Conservation (phyloP, 2,329 filamentous ascomycete genomes). For the Huntiella savannae region DNA sequence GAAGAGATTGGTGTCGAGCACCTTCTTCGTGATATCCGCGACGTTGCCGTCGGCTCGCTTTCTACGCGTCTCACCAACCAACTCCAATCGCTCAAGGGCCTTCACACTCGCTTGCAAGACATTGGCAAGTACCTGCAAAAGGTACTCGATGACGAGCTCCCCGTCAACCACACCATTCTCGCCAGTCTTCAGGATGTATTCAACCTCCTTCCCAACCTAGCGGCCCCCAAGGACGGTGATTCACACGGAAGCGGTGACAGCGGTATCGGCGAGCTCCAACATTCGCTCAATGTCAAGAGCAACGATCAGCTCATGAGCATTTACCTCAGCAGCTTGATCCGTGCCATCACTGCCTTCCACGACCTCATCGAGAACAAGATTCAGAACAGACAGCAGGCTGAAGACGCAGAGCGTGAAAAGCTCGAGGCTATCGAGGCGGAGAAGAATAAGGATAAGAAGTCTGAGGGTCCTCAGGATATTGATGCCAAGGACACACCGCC, state of each 20-base stretch:
- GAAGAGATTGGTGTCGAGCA: constrained; percentile 99
- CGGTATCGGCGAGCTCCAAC: constrained; percentile 63
- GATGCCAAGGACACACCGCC: constrained; percentile 32
- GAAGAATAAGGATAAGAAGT: constrained; percentile 29
- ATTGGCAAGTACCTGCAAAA: constrained; percentile 93
- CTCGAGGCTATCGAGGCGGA: constrained; percentile 39
- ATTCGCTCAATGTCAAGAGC: constrained; percentile 96
- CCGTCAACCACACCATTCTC: constrained; percentile 91
- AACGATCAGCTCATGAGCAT: constrained; percentile 98
- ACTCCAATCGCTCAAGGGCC: constrained; percentile 86
- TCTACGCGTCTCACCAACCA: constrained; percentile 95
- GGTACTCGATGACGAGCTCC: constrained; percentile 78
- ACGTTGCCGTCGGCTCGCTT: constrained; percentile 90
- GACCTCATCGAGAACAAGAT: constrained; percentile 99
- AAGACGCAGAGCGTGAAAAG: constrained; percentile 82
- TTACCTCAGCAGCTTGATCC: constrained; percentile 88
- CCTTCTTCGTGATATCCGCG: constrained; percentile 88
- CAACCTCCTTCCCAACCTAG: constrained; percentile 91
- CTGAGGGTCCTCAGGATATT: constrained; percentile 27
- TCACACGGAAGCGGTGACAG: constrained; percentile 26
- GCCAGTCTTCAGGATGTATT: constrained; percentile 99
- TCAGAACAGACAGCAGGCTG: constrained; percentile 90
- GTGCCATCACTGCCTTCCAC: constrained; percentile 96
- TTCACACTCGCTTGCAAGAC: constrained; percentile 84
- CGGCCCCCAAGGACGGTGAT: constrained; percentile 54